Evolutionary conservation across 257 asterid genomes (phyloP).

Genomic region (Solanum tarapatanum): DNA sequence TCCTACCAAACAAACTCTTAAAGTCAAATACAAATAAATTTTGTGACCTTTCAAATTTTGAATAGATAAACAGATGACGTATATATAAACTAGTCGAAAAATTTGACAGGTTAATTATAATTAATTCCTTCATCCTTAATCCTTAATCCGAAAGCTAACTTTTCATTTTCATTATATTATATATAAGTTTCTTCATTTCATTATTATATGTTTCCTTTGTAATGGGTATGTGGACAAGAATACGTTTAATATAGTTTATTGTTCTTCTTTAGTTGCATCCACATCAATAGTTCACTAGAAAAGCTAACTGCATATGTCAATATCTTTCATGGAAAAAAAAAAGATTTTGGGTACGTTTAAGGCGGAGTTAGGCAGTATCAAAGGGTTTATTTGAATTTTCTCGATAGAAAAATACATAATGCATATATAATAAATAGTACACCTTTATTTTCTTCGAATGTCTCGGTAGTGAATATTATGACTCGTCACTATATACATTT

Average conservation of each 20-base stretch:
- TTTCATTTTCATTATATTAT: not conserved
- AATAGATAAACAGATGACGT: too few species aligned
- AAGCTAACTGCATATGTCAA: not conserved
- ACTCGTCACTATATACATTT: not conserved
- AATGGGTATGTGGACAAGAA: not conserved
- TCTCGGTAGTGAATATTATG: not conserved
- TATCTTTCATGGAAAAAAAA: not conserved
- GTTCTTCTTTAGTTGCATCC: not conserved
- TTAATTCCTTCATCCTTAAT: not conserved
- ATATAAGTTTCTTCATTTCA: not conserved
- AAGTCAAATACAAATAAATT: too few species aligned
- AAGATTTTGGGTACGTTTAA: not conserved
- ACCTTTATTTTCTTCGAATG: not conserved
- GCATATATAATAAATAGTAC: accelerated
- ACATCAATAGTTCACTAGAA: not conserved
- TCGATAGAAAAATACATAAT: not conserved
- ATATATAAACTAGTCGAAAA: too few species aligned
- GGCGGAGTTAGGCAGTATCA: too few species aligned
- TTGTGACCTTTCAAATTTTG: too few species aligned
- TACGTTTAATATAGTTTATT: not conserved
- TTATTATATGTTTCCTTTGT: not conserved
- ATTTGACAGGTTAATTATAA: too few species aligned
- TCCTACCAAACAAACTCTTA: too few species aligned
- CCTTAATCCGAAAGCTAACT: not conserved
- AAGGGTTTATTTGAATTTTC: accelerated